Conservation (phyloP, 805 yeast genomes). For the Sungouiella thailandica region DNA sequence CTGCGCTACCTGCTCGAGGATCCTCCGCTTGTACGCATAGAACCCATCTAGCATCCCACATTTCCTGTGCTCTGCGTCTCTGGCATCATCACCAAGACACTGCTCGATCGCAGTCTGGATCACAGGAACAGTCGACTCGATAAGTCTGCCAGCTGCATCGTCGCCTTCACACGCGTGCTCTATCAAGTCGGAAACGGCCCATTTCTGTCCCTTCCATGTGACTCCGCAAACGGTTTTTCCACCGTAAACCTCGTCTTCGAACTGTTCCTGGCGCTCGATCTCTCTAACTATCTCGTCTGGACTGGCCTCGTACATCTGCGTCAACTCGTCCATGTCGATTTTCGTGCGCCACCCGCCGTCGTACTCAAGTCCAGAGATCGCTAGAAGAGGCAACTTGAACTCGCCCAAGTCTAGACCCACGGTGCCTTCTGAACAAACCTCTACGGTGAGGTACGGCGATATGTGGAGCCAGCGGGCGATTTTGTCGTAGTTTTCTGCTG, state of each 20-base stretch:
- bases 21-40: not conserved
- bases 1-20: not conserved
- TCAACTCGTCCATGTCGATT: conserved; percentile 1
- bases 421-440: not conserved
- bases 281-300: conserved; percentile 2
- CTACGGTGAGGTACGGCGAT: conserved; percentile 6
- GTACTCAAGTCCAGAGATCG: conserved; percentile 13
- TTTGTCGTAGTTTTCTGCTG: conserved; percentile 3
- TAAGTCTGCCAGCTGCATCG: not conserved
- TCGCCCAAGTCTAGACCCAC: conserved; percentile 4
- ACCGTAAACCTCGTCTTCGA: conserved; percentile 3
- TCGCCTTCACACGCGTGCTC: conserved; percentile 5
- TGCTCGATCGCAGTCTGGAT: not conserved
- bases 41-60: not conserved
- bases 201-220: conserved; percentile 7
- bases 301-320: not conserved
- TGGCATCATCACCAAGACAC: not conserved
- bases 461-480: conserved; percentile 16
- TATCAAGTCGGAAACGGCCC: conserved; percentile 8
- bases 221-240: conserved; percentile 14
- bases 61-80: not conserved
- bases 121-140: not conserved
- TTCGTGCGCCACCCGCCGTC: conserved; percentile 6
- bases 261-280: conserved; percentile 6
- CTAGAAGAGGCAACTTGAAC: conserved; percentile 9